phyloP scores from a whole-genome alignment of 2,329 filamentous ascomycete genomes.

The Akanthomyces uredinophilus region DNA sequence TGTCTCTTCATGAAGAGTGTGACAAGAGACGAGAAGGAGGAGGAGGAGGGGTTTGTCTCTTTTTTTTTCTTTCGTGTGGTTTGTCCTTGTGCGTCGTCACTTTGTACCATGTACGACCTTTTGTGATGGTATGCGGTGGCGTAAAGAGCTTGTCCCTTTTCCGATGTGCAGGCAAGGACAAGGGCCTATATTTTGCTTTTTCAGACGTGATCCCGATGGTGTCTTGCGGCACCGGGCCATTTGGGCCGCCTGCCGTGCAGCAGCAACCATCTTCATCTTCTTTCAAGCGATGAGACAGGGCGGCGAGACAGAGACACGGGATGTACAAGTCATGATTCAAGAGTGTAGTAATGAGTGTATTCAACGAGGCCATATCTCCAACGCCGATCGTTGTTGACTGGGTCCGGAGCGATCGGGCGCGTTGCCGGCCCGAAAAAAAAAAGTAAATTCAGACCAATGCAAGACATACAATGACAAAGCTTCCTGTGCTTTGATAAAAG shows the following conservation, averaged over 20 bases:
- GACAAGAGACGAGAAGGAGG: not conserved
- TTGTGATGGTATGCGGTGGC: not conserved
- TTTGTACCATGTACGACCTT: not conserved
- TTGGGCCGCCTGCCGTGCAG: not conserved
- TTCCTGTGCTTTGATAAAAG: not conserved
- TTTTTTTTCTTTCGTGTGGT: not conserved
- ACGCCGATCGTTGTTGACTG: too few relatives aligned
- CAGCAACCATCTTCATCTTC: not conserved
- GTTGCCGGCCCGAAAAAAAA: too few relatives aligned
- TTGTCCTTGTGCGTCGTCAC: too few relatives aligned
- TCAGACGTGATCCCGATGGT: not conserved
- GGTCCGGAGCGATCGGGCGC: too few relatives aligned
- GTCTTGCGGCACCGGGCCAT: not conserved
- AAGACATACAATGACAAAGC: too few relatives aligned
- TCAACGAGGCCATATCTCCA: not conserved
- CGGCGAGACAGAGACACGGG: not conserved
- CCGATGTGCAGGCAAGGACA: not conserved
- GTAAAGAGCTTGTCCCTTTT: not conserved
- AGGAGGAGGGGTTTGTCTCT: not conserved
- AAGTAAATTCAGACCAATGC: too few relatives aligned
- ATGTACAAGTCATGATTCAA: not conserved
- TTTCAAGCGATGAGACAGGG: not conserved
- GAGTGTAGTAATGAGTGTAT: not conserved
- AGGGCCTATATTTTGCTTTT: not conserved
- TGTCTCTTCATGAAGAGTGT: not conserved